phyloP scores from a whole-genome alignment of 1,284 basidiomycete species.

The Pyrrhoderma lamaoense region DNA sequence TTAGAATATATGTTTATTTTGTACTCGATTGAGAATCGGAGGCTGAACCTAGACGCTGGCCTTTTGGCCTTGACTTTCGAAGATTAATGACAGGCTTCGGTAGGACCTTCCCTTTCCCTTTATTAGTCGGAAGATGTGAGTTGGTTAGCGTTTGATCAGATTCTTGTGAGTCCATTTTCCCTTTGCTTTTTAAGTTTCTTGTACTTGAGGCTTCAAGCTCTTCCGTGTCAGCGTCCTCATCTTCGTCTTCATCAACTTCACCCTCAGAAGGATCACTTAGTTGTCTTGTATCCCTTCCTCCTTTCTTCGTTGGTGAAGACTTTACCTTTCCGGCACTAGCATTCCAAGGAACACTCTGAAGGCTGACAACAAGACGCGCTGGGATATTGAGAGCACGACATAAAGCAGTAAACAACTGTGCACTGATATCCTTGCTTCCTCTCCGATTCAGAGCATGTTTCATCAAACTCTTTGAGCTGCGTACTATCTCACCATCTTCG shows the following conservation, averaged over 20 bases:
- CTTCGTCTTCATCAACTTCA: slow-evolving; percentile 27
- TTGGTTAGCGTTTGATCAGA: slow-evolving; percentile 16
- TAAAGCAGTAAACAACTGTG: slow-evolving; percentile 87
- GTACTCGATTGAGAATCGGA: too few species aligned
- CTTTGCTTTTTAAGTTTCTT: slow-evolving; percentile 12
- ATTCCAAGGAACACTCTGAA: slow-evolving; percentile 90
- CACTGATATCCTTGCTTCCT: slow-evolving; percentile 84
- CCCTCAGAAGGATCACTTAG: slow-evolving; percentile 7
- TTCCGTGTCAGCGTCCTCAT: slow-evolving; percentile 36
- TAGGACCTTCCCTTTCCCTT: slow-evolving; percentile 27
- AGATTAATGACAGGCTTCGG: slow-evolving; percentile 44
- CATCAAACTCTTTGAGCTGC: slow-evolving; percentile 79
- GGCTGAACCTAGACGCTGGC: slow-evolving; percentile 28
- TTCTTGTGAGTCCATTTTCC: slow-evolving; percentile 14
- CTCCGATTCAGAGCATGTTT: slow-evolving; percentile 76
- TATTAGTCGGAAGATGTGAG: slow-evolving; percentile 21
- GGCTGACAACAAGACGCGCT: slow-evolving; percentile 79
- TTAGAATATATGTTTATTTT: too few species aligned
- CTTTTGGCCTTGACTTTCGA: slow-evolving; percentile 44
- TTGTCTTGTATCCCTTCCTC: slow-evolving; percentile 9
- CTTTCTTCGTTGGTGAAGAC: slow-evolving; percentile 27
- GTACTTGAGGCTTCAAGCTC: slow-evolving; percentile 28
- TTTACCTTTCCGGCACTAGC: slow-evolving; percentile 48
- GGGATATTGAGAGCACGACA: slow-evolving; percentile 87
- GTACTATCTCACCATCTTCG: slow-evolving; percentile 61